Percentiles rank a stretch among this genome's conserved stretches.
Evolutionary conservation across 306 rosid genomes (phyloP).

Genomic region (Canavalia gladiata): DNA sequence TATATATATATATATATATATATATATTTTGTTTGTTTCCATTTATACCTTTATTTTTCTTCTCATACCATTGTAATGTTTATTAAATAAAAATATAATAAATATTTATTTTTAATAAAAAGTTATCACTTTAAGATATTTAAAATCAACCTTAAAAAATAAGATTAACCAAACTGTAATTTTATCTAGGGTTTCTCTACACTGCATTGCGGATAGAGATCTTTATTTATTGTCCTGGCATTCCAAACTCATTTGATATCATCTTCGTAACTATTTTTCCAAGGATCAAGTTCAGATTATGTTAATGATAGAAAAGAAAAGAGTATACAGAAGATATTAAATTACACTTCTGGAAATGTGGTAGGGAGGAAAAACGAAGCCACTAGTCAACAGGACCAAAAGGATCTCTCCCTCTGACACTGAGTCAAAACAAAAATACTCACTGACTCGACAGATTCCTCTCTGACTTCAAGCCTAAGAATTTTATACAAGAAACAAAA

Average conservation of each 20-base stretch:
- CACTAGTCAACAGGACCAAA: constrained; percentile 23
- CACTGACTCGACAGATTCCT: constrained; percentile 31
- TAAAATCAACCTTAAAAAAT: no score
- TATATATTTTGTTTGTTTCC: no score
- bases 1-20: no score
- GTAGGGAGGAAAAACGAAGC: constrained; percentile 26
- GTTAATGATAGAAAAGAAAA: neutral
- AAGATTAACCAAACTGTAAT: neutral
- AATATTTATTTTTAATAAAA: no score
- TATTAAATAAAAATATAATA: no score
- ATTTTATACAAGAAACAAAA: constrained; percentile 40
- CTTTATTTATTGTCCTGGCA: neutral
- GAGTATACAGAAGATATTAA: constrained; percentile 13
- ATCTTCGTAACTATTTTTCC: constrained; percentile 22
- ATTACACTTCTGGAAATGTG: constrained; percentile 26
- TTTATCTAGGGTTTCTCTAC: neutral
- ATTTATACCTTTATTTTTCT: no score
- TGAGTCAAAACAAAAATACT: constrained; percentile 23
- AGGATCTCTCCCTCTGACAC: constrained; percentile 37
- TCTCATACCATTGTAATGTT: no score
- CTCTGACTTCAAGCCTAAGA: constrained; percentile 40
- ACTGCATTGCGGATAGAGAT: neutral
- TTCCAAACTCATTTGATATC: constrained; percentile 8
- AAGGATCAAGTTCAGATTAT: neutral
- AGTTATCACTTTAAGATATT: no score